These are phyloP conservation scores for Pseudevernia furfuracea DNA, from an alignment of 495 filamentous ascomycete genomes.

Conservation along the genomic window DNA sequence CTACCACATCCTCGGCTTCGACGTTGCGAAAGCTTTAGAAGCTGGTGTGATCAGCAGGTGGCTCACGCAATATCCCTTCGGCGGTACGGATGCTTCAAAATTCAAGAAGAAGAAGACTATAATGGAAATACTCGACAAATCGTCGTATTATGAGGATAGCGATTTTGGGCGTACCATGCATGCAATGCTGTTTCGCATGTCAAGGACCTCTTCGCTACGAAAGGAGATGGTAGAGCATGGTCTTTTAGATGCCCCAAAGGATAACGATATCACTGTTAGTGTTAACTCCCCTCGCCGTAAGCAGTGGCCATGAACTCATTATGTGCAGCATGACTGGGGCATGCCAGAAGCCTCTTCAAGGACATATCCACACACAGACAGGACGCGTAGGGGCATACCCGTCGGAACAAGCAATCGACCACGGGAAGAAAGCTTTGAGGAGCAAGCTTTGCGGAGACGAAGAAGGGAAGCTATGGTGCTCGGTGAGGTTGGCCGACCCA, in stretches of 20 bases:
- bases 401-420: slow-evolving; percentile 13
- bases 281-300: not conserved
- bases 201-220: slow-evolving; percentile 31
- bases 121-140: not conserved
- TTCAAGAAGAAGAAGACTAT: slow-evolving; percentile 8
- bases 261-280: slow-evolving; percentile 8
- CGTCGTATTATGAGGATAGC: slow-evolving; percentile 1
- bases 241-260: slow-evolving; percentile 28
- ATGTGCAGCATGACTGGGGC: not conserved
- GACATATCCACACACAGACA: not conserved
- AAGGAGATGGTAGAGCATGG: slow-evolving; percentile 41
- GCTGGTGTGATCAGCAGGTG: slow-evolving; percentile 43
- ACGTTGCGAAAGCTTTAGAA: slow-evolving; percentile 28
- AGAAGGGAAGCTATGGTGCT: slow-evolving; percentile 51
- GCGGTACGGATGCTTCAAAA: slow-evolving; percentile 8
- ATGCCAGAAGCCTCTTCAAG: not conserved
- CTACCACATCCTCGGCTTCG: slow-evolving; percentile 2
- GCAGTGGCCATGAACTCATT: not conserved
- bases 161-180: slow-evolving; percentile 37
- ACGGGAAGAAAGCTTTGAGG: slow-evolving; percentile 41
- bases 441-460: slow-evolving; percentile 42
- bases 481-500: slow-evolving; percentile 43
- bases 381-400: not conserved
- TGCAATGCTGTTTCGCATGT: slow-evolving; percentile 35
- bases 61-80: slow-evolving; percentile 45